Conservation (phyloP, 441 rosid species). For the Aleurites moluccanus region DNA sequence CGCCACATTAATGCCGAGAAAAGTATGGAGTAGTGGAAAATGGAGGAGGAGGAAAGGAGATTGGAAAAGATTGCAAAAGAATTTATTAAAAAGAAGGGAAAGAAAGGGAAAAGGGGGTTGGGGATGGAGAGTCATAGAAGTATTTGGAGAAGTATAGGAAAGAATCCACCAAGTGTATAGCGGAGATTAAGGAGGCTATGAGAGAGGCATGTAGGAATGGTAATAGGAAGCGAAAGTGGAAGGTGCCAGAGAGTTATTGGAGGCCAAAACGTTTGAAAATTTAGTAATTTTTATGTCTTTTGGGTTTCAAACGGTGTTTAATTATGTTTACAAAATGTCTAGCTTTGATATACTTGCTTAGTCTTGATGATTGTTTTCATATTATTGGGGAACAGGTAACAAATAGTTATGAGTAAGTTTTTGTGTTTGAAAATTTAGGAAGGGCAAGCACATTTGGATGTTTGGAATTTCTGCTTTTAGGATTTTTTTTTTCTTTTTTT, state of each 20-base stretch:
- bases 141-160: constrained; percentile 71
- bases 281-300: constrained; percentile 48
- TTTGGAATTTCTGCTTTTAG: no score
- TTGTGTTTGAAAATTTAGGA: not conserved
- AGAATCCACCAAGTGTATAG: constrained; percentile 82
- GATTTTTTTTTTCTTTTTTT: not conserved
- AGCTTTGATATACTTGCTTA: not conserved
- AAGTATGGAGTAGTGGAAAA: constrained; percentile 91
- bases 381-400: not conserved
- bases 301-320: not conserved
- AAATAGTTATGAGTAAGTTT: not conserved
- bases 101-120: constrained; percentile 68
- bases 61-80: constrained; percentile 81
- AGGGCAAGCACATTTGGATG: no score
- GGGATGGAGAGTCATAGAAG: constrained; percentile 74
- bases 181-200: constrained; percentile 73
- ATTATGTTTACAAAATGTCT: not conserved
- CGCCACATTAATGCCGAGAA: constrained; percentile 95
- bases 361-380: not conserved
- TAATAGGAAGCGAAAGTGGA: constrained; percentile 46
- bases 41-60: constrained; percentile 77
- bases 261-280: constrained; percentile 66
- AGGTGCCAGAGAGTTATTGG: constrained; percentile 24
- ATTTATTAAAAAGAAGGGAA: constrained; percentile 70
- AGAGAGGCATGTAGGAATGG: constrained; percentile 50